Conservation (phyloP, 1,139 yeast species). For the Pichia sp. region DNA sequence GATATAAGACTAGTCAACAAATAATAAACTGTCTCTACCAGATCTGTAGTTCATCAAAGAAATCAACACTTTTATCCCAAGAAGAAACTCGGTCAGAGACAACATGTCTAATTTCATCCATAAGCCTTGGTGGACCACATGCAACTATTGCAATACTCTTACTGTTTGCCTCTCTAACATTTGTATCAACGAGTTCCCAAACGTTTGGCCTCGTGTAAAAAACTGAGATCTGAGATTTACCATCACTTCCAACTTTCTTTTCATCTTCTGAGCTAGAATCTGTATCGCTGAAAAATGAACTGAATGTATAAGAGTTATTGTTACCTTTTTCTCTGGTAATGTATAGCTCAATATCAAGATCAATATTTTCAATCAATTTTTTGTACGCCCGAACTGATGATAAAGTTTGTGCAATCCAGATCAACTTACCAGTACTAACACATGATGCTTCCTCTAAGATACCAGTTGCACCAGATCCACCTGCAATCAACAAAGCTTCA, state of each 20-base stretch:
- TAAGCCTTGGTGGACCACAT: constrained; percentile 41
- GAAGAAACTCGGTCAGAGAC: constrained; percentile 10
- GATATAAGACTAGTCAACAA: no score
- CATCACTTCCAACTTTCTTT: neutral
- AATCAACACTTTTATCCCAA: constrained; percentile 19
- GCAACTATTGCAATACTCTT: constrained; percentile 35
- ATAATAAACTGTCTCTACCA: no score
- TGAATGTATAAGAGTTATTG: neutral
- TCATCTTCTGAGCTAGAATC: constrained; percentile 3
- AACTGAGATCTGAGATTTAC: constrained; percentile 16
- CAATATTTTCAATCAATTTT: constrained; percentile 3
- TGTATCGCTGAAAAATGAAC: constrained; percentile 1
- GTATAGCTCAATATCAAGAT: constrained; percentile 12
- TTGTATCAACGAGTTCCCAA: constrained; percentile 28
- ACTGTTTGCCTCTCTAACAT: constrained; percentile 28
- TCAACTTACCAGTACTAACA: constrained; percentile 12
- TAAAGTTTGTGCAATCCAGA: constrained; percentile 14
- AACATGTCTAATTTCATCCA: constrained; percentile 31
- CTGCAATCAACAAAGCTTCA: constrained; percentile 48
- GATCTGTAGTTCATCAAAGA: constrained; percentile 21
- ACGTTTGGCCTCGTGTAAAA: constrained; percentile 39
- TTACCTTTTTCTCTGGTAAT: constrained; percentile 11
- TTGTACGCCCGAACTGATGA: constrained; percentile 4
- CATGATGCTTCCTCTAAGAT: constrained; percentile 29
- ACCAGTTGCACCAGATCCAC: constrained; percentile 38